These are phyloP conservation scores for Pythium sukuiense DNA, from an alignment of 352 stramenopile species.

Conservation along the genomic window DNA sequence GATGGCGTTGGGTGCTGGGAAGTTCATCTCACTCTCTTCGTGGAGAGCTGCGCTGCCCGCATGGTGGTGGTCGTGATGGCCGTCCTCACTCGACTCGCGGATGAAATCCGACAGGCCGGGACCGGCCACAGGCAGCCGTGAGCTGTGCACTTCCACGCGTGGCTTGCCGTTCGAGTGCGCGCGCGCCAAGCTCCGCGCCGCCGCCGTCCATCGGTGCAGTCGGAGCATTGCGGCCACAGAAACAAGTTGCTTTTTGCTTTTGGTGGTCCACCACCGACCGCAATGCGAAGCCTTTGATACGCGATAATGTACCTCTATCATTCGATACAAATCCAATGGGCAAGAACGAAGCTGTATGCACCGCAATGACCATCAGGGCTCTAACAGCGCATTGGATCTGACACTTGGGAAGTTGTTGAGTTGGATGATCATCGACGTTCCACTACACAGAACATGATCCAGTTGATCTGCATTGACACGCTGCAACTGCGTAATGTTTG, in stretches of 20 bases:
- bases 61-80: slow-evolving; percentile 31
- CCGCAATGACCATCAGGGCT: too few relatives aligned
- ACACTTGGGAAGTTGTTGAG: too few relatives aligned
- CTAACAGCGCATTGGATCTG: too few relatives aligned
- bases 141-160: slow-evolving; percentile 38
- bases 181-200: slow-evolving; percentile 21
- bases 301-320: slow-evolving; percentile 6
- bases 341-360: too few relatives aligned
- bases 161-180: slow-evolving; percentile 37
- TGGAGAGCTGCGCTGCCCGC: slow-evolving; percentile 25
- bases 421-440: too few relatives aligned
- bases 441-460: too few relatives aligned
- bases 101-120: slow-evolving; percentile 76
- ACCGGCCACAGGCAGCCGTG: slow-evolving; percentile 42
- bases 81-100: slow-evolving; percentile 39
- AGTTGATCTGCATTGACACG: too few relatives aligned
- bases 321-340: too few relatives aligned
- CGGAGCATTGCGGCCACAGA: slow-evolving; percentile 18
- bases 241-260: slow-evolving; percentile 11
- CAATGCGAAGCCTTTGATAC: slow-evolving; percentile 16
- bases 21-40: slow-evolving; percentile 77
- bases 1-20: slow-evolving; percentile 43
- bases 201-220: slow-evolving; percentile 17
- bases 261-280: slow-evolving; percentile 10
- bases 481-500: too few relatives aligned